Evolutionary conservation across 768 basidiomycete genomes (phyloP), one percentile per base, ranked within the genome.

Genomic region (Tricholoma bakamatsutake): DNA sequence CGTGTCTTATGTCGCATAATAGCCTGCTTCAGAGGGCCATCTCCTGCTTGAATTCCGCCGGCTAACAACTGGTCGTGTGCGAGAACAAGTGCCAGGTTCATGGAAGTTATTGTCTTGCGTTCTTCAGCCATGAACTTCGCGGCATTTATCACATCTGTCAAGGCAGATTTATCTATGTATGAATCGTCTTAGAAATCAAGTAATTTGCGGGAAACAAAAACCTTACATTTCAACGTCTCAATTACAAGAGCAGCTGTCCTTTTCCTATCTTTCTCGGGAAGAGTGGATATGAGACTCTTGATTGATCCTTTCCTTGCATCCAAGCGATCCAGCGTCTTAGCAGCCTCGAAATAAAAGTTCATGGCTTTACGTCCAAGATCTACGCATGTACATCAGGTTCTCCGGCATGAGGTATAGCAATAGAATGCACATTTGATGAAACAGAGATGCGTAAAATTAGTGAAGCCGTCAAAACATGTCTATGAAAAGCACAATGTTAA

Each of bases 331-430:
- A 98, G 76, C 4, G 85, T 79, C 64, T 84, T 79, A 61, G 87
- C 87, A 61, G 93, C 91, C 69, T 91, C 87, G 75, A 93, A 93
- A 76, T 97, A 97, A 75, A 96, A 94, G 76, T 95, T 95, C 94
- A 97, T 96, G 71, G 66, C 62, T 50, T 61, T 63, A 62, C 46
- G 54, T 47, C 53, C 67, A 69, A 66, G 67, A 67, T 69, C 72
- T 62, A 68, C 60, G 47, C 53, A 66, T 60, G 43, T 56, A 61
- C 52, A 66, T 57, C 50, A 68, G 62, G 48, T 52, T 54, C 52
- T 49, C 50, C 53, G 59, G 10, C 46, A 53, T 33, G 18, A 48
- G 34, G 58, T 64, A 56, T 59, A 49, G 28, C 56, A 54, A 39
- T 56, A 50, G 17, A 56, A 60, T 64, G 54, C 58, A 64, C 64